Base-by-base conservation (phyloP, 306 rosid species). In the Bauhinia variegata region DNA sequence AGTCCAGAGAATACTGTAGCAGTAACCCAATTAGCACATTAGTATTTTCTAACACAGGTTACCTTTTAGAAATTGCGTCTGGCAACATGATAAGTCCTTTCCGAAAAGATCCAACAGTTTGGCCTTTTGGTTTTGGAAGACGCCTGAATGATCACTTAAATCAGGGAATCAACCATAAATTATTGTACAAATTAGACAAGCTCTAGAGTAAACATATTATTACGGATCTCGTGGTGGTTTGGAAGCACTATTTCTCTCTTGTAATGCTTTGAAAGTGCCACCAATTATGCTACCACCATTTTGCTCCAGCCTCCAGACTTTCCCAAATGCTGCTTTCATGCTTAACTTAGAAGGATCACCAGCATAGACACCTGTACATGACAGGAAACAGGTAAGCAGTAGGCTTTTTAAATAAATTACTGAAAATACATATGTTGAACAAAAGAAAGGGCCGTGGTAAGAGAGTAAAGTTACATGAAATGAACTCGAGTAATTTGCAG, bases 301-400 rank as follows among this genome's bases (percentile, higher is more conserved):
- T 78, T 90, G 84, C 82, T 93, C 99, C 49, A 93, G 83, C 78
- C 50, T 88, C 99, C 99, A 93, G 56, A 93, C 97, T 81, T 86
- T 93, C 17, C 99, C 95, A 63, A 93, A 93, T 63, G 99, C 99
- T 55, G 99, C 99, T 77, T 90, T 90, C 99, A 93, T 90, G 61
- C 99, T 93, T 60, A 93, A 78, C 62, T 93, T 90, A 67, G 99
- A 85, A 90, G 99, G 97, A 79, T 93, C 96, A 6, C 97, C 97
- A 0, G 99, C 97, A 80, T 93, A 93, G 67, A 93, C 99, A 63
- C 99, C 99, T 93, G 76, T 37, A 59, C 4, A 77, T 37, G 68
- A 68, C 70, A 70, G 51, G 69, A 70, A 7, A 46, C 60, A 63
- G 63, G 62, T 63, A 67, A 52, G 70, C 43, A 67, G 36, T 50